Evolutionary conservation across 75 land plant species (phyloP), one percentile per base, ranked within the genome.

Genomic region (Cryptomeria japonica): DNA sequence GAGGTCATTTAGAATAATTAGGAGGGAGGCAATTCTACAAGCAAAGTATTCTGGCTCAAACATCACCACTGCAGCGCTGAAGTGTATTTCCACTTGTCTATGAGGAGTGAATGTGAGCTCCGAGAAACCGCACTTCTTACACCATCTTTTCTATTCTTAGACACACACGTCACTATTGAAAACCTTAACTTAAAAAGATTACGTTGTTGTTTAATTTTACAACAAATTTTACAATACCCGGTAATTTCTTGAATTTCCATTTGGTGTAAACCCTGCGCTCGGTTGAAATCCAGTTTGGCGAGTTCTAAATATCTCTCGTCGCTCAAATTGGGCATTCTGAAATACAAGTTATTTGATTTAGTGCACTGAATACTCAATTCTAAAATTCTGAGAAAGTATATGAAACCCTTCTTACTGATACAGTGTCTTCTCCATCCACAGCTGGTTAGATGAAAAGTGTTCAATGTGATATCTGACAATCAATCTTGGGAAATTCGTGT

Each of bases 261-360:
- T 11, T 2, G 73, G 75, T 93, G 91, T 34, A 90, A 31, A 0
- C 73, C 25, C 75, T 90, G 94, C 13, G 90, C 90, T 77, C 84
- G 13, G 44, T 94, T 94, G 84, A 88, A 93, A 80, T 93, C 94
- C 28, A 88, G 87, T 61, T 93, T 92, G 19, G 93, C 94, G 0
- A 93, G 70, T 46, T 86, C 84, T 78, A 93, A 83, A 82, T 89
- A 90, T 46, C 51, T 68, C 46, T 64, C 58, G 77, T 94, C 88
- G 31, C 87, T 91, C 32, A 94, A 86, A 58, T 37, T 42, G 5
- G 86, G 89, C 94, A 94, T 89, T 86, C 95, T 92, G 93, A 13
- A 51, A 51, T 51, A 51, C 55, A 51, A 51, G 15, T 51, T 51
- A 51, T 51, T 51, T 1, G 15, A 51, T 36, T 14, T 86, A 41